Evolutionary conservation across 768 basidiomycete genomes (phyloP), one percentile per base, ranked within the genome.

Genomic region (Pleurotus eryngii): DNA sequence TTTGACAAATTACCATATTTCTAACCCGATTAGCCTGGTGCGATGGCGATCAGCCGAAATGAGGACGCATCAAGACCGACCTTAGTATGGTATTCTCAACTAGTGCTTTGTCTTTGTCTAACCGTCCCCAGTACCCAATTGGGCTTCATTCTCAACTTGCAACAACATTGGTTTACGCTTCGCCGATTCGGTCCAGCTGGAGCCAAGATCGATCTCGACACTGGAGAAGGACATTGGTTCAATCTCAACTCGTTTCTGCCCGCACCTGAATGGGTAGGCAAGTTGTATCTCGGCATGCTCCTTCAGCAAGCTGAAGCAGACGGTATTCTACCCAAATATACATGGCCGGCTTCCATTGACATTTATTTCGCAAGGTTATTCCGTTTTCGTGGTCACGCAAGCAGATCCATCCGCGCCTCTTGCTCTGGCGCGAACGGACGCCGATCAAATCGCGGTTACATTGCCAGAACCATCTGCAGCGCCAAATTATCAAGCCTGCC

Each of bases 91-190:
- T 68, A n/a, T 17, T 37, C 18, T 46, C 30, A 26, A 42, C 18
- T 7, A 49, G 14, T 35, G 39, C 39, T 43, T 59, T 39, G 59
- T 22, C 11, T 11, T 55, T 26, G 15, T 22, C 40, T 51, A 5
- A 9, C 3, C 6, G 35, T 18, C 3, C 27, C 20, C 22, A 95
- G 94, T 64, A 77, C 81, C 5, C 92, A 96, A 68, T 80, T 89
- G 30, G 95, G 85, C 2, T 97, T 95, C 67, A 87, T 97, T 57
- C 80, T 97, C 35, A 92, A 97, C 67, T 80, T 88, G 46, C 76
- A 87, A 47, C 86, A 90, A 54, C 95, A 96, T 64, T 97, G 95
- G 95, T 91, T 90, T 66, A 88, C 92, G 7, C 76, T 93, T 30
- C 85, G 92, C 46, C 83, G 89, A 17, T 95, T 95, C 65, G 92